These are phyloP conservation scores for Inga oerstediana DNA, from an alignment of 306 rosid genomes.

Conservation along the genomic window DNA sequence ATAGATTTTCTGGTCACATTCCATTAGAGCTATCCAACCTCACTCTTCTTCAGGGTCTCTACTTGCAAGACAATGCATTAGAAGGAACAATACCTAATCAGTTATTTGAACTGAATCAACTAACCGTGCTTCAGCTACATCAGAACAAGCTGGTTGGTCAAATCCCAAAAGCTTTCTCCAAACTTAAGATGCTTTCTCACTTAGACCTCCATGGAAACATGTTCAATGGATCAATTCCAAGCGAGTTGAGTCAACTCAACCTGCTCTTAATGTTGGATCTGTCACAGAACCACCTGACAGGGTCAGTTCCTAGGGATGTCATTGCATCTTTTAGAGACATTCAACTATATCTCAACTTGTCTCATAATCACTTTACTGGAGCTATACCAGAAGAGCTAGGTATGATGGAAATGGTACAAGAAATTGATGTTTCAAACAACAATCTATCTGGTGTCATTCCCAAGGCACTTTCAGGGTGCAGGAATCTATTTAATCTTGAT, in stretches of 20 bases:
- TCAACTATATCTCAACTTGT: conserved; percentile 71
- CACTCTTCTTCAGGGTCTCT: conserved; percentile 70
- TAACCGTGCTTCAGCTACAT: conserved; percentile 47
- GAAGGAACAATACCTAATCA: conserved; percentile 72
- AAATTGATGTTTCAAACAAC: conserved; percentile 81
- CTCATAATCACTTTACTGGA: conserved; percentile 75
- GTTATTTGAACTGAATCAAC: conserved; percentile 53
- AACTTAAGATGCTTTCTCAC: conserved; percentile 64
- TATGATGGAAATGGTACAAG: conserved; percentile 66
- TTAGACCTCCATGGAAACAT: conserved; percentile 71
- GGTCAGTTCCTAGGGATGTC: conserved; percentile 59
- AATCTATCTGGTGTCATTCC: conserved; percentile 77
- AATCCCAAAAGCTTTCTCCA: conserved; percentile 69
- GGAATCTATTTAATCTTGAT: conserved; percentile 71
- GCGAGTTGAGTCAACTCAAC: conserved; percentile 53
- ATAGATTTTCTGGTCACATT: conserved; percentile 68
- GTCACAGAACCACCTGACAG: conserved; percentile 67
- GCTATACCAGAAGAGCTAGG: conserved; percentile 72
- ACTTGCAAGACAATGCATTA: conserved; percentile 52
- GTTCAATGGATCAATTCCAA: conserved; percentile 71
- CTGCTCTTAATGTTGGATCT: conserved; percentile 62
- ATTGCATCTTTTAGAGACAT: conserved; percentile 53
- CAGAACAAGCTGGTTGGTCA: conserved; percentile 71
- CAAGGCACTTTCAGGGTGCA: conserved; percentile 54
- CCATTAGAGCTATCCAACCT: conserved; percentile 70